Evolutionary conservation across 2,329 filamentous ascomycete genomes (phyloP).

Genomic region (Sporothrix protearum): DNA sequence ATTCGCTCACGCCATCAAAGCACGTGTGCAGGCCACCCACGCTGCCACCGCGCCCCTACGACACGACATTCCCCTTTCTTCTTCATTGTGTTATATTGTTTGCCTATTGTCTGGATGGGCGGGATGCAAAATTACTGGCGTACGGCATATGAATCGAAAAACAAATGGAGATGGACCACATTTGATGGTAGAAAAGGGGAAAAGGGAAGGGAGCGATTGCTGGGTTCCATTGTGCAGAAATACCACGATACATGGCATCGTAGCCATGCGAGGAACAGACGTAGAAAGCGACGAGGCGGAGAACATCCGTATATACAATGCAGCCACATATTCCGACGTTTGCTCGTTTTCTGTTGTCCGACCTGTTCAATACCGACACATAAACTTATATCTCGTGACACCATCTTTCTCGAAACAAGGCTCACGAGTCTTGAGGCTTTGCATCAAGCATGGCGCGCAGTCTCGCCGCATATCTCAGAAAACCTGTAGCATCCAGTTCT

Average conservation of each 20-base stretch:
- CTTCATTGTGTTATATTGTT: slow-evolving; percentile 1
- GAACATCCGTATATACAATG: slow-evolving; percentile 16
- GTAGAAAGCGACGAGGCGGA: neutral
- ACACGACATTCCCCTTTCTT: neutral
- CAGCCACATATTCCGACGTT: neutral
- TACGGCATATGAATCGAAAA: slow-evolving; percentile 10
- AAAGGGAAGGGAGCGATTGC: neutral
- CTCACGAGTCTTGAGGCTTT: neutral
- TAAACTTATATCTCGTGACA: neutral
- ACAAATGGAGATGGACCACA: slow-evolving; percentile 11
- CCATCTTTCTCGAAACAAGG: neutral
- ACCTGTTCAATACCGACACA: neutral
- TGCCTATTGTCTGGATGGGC: slow-evolving; percentile 8
- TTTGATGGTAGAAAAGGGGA: neutral
- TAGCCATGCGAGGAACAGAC: neutral
- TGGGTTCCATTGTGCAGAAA: slow-evolving; percentile 6
- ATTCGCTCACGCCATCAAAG: neutral
- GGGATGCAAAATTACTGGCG: slow-evolving; percentile 13
- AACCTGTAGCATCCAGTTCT: too few relatives aligned
- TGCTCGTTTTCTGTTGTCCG: neutral
- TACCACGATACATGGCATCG: neutral
- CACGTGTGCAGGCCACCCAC: neutral
- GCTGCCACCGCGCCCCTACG: too few relatives aligned
- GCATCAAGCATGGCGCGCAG: too few relatives aligned
- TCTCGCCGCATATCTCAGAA: too few relatives aligned